A percentile compares a stretch with the other conserved stretches of the same genome.
Evolutionary conservation across 2,329 filamentous ascomycete genomes (phyloP).

Genomic region (Claviceps sp.): DNA sequence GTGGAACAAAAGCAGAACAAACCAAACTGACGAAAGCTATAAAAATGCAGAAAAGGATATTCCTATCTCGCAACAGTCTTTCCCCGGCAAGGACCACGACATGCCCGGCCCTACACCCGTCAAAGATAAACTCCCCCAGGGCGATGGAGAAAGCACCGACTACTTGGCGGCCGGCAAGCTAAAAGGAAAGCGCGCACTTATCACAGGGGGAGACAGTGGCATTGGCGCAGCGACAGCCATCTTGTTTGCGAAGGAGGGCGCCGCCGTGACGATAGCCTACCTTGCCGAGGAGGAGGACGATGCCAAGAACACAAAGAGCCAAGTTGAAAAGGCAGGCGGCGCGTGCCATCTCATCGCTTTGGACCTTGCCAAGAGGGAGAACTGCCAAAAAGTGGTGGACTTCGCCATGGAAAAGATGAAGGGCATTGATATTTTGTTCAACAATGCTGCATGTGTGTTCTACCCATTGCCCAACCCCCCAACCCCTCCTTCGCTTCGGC

Average conservation of each 20-base stretch:
- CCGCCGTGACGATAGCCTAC: constrained; percentile 60
- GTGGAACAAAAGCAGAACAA: no score
- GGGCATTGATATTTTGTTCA: constrained; percentile 58
- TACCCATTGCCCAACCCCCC: background rate
- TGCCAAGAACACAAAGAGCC: constrained; percentile 58
- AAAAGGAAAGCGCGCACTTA: constrained; percentile 59
- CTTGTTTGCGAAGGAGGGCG: constrained; percentile 70
- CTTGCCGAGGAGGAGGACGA: constrained; percentile 64
- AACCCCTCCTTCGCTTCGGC: background rate
- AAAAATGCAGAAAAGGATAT: constrained; percentile 41
- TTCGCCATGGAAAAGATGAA: constrained; percentile 53
- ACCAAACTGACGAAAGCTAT: background rate
- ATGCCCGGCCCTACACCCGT: constrained; percentile 9
- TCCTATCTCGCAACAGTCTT: constrained; percentile 10
- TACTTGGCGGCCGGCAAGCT: constrained; percentile 70
- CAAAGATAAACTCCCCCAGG: constrained; percentile 3
- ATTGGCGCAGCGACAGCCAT: constrained; percentile 48
- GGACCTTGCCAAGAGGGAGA: constrained; percentile 51
- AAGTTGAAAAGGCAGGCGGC: constrained; percentile 52
- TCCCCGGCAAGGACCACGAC: constrained; percentile 11
- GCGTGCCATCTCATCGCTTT: constrained; percentile 51
- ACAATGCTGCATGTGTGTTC: constrained; percentile 54
- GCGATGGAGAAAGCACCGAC: constrained; percentile 38
- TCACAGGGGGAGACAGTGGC: constrained; percentile 53
- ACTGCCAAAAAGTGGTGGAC: constrained; percentile 56